phyloP scores from a whole-genome alignment of 495 filamentous ascomycete species.

The Amphirosellinia nigrospora region DNA sequence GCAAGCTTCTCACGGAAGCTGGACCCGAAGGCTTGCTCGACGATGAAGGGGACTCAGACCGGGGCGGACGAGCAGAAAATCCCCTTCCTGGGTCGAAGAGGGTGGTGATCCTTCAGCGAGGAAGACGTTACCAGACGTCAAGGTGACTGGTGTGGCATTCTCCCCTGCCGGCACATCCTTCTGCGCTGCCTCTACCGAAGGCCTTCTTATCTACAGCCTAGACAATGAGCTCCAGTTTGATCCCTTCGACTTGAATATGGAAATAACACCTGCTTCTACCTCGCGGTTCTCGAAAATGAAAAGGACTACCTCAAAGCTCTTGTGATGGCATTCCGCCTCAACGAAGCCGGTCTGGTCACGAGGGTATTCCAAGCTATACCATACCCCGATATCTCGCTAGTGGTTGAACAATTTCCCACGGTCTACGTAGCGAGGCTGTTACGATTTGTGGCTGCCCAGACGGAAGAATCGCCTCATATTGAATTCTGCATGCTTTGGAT shows the following conservation, averaged over 20 bases:
- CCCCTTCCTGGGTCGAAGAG: slow-evolving; percentile 88
- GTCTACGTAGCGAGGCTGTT: slow-evolving; percentile 87
- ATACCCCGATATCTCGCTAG: slow-evolving; percentile 72
- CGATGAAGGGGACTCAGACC: slow-evolving; percentile 86
- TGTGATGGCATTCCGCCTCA: slow-evolving; percentile 95
- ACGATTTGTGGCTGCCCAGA: slow-evolving; percentile 82
- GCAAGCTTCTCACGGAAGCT: slow-evolving; percentile 85
- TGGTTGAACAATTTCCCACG: slow-evolving; percentile 77
- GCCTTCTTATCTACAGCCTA: slow-evolving; percentile 87
- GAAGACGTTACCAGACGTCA: slow-evolving; percentile 77
- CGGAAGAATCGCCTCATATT: slow-evolving; percentile 89
- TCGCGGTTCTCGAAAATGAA: slow-evolving; percentile 73
- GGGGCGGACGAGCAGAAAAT: slow-evolving; percentile 81
- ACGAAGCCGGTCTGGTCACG: slow-evolving; percentile 76
- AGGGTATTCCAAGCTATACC: slow-evolving; percentile 87
- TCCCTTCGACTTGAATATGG: slow-evolving; percentile 93
- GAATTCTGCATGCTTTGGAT: slow-evolving; percentile 96
- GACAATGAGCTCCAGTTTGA: slow-evolving; percentile 85
- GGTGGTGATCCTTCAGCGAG: slow-evolving; percentile 79
- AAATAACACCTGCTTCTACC: slow-evolving; percentile 84
- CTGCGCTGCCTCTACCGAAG: slow-evolving; percentile 94
- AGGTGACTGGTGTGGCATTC: slow-evolving; percentile 86
- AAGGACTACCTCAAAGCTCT: slow-evolving; percentile 88
- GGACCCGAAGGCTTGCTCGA: slow-evolving; percentile 84
- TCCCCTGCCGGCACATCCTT: slow-evolving; percentile 87